These are phyloP conservation scores for Ciborinia camelliae DNA, from an alignment of 2,329 filamentous ascomycete species.

Conservation along the genomic window DNA sequence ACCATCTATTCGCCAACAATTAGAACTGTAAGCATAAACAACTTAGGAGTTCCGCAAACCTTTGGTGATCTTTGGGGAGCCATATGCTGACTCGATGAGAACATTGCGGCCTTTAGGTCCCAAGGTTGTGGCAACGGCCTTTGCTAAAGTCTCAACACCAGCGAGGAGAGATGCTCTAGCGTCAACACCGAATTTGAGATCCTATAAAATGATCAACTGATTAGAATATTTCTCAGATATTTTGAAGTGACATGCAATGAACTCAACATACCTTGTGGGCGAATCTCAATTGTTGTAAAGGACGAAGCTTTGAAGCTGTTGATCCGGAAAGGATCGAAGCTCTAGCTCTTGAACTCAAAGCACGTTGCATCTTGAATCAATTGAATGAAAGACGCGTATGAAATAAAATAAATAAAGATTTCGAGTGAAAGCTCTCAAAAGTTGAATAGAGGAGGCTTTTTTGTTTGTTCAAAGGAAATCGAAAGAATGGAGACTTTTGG, in stretches of 20 bases:
- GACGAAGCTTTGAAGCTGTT: conserved; percentile 60
- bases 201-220: conserved; percentile 51
- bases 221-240: conserved; percentile 5
- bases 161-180: conserved; percentile 82
- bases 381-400: conserved; percentile 27
- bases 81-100: conserved; percentile 96
- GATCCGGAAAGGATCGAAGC: conserved; percentile 74
- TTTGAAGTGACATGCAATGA: neutral
- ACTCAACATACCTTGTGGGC: conserved; percentile 79
- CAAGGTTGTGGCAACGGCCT: conserved; percentile 91
- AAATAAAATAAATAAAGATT: conserved; percentile 31
- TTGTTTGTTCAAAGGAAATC: conserved; percentile 5
- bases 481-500: conserved; percentile 12
- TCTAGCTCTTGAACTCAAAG: conserved; percentile 80
- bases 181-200: conserved; percentile 98
- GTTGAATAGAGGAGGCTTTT: conserved; percentile 12
- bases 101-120: conserved; percentile 99
- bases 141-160: conserved; percentile 95
- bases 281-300: conserved; percentile 82
- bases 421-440: conserved; percentile 19
- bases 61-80: conserved; percentile 99
- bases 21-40: neutral
- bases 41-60: conserved; percentile 52
- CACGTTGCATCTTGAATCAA: conserved; percentile 80
- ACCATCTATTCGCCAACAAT: conserved; percentile 57